These are phyloP conservation scores for Phycomyces blakesleeanus DNA, from an alignment of 192 early-diverging fungal species.

Conservation along the genomic window DNA sequence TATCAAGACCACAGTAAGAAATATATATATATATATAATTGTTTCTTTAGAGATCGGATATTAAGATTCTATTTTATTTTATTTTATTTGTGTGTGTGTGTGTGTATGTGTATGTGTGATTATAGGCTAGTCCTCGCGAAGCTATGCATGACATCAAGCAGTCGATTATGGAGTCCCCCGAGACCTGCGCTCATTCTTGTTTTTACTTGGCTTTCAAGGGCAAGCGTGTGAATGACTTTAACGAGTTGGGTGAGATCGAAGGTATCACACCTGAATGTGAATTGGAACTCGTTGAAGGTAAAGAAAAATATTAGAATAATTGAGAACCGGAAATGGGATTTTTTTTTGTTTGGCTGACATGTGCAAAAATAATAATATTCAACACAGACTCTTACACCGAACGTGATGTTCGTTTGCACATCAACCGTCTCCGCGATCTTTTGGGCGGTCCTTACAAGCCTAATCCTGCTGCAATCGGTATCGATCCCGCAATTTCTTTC, in stretches of 20 bases:
- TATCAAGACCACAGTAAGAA: slow-evolving; percentile 48
- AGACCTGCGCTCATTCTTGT: slow-evolving; percentile 85
- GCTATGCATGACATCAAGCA: slow-evolving; percentile 86
- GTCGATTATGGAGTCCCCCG: slow-evolving; percentile 80
- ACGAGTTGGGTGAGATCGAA: slow-evolving; percentile 69
- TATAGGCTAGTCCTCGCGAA: slow-evolving; percentile 64
- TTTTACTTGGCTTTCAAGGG: slow-evolving; percentile 81
- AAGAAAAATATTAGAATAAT: too few relatives aligned
- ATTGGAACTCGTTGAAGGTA: slow-evolving; percentile 67
- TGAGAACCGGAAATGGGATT: too few relatives aligned
- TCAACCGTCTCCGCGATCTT: slow-evolving; percentile 84
- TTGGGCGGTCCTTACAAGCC: slow-evolving; percentile 71
- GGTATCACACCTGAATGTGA: slow-evolving; percentile 61
- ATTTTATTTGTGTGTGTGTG: too few relatives aligned
- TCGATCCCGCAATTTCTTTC: slow-evolving; percentile 76
- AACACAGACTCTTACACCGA: slow-evolving; percentile 84
- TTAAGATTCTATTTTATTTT: too few relatives aligned
- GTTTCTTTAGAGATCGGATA: too few relatives aligned
- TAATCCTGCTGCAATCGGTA: slow-evolving; percentile 44
- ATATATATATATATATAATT: not conserved
- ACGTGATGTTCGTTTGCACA: slow-evolving; percentile 86
- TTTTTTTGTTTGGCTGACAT: too few relatives aligned
- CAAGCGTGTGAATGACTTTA: slow-evolving; percentile 69
- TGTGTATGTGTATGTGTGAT: not conserved
- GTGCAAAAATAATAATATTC: slow-evolving; percentile 2